Conservation (phyloP, 1,284 basidiomycete genomes). For the Stereum hirsutum region DNA sequence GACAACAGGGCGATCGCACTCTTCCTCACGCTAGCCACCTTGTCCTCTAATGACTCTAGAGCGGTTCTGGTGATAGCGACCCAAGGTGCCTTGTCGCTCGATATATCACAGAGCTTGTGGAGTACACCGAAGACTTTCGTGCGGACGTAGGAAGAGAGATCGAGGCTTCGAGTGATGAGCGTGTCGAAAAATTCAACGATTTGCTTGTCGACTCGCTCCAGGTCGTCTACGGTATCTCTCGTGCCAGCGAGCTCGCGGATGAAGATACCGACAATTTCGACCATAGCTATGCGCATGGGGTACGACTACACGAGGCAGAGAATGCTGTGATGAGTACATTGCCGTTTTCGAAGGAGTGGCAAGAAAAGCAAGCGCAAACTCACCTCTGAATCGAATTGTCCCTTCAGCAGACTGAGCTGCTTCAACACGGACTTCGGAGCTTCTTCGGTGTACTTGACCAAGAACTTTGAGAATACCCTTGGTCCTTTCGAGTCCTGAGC, state of each 20-base stretch:
- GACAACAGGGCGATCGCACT: constrained; percentile 74
- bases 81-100: constrained; percentile 81
- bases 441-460: constrained; percentile 76
- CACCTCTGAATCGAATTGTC: constrained; percentile 90
- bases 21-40: constrained; percentile 83
- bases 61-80: constrained; percentile 70
- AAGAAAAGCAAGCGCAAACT: constrained; percentile 13
- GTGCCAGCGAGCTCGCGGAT: constrained; percentile 69
- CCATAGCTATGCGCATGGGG: constrained; percentile 89
- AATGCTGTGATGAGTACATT: no score
- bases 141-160: constrained; percentile 87
- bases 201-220: constrained; percentile 68
- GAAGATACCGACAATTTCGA: constrained; percentile 79
- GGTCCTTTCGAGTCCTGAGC: constrained; percentile 86
- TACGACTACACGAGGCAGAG: constrained; percentile 77
- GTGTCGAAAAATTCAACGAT: constrained; percentile 79
- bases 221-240: constrained; percentile 43
- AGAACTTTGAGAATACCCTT: constrained; percentile 78
- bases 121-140: constrained; percentile 80
- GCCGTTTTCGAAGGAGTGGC: constrained; percentile 1
- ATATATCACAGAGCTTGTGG: constrained; percentile 63
- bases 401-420: constrained; percentile 79
- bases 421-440: constrained; percentile 85
- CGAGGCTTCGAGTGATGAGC: constrained; percentile 82
- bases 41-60: constrained; percentile 82